phyloP scores from a whole-genome alignment of 345 rosid genomes.

The Brassica juncea region DNA sequence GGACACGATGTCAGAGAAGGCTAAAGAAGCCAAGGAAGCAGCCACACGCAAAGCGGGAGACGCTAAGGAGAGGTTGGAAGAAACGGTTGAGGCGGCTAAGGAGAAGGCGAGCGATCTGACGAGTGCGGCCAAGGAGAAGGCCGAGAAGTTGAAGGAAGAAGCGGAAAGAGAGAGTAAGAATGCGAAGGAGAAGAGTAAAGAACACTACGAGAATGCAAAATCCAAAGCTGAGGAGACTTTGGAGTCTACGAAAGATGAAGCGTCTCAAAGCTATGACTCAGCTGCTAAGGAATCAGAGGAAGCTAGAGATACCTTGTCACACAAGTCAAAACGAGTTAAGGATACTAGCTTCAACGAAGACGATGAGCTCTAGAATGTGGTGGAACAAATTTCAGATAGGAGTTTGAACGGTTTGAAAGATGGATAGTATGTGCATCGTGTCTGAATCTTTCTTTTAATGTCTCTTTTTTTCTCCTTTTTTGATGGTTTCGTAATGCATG shows the following conservation, averaged over 20 bases:
- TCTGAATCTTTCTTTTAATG: not conserved
- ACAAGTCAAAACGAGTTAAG: conserved; percentile 35
- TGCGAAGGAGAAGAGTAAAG: conserved; percentile 32
- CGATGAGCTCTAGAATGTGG: conserved; percentile 30
- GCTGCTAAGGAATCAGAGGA: conserved; percentile 32
- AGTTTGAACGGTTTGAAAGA: not conserved
- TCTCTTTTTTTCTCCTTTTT: not conserved
- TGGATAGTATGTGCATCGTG: not conserved
- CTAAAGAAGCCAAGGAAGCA: conserved; percentile 24
- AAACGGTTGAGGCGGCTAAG: conserved; percentile 27
- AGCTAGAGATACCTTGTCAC: conserved; percentile 36
- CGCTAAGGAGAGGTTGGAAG: conserved; percentile 34
- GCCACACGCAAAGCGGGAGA: conserved; percentile 33
- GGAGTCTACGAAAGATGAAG: conserved; percentile 36
- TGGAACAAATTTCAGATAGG: not conserved
- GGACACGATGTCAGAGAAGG: conserved; percentile 33
- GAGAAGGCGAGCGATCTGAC: conserved; percentile 37
- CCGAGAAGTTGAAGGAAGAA: conserved; percentile 31
- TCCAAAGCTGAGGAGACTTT: conserved; percentile 32
- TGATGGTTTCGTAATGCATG: not conserved
- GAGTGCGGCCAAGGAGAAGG: conserved; percentile 37
- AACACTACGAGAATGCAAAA: conserved; percentile 30
- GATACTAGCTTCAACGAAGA: conserved; percentile 32
- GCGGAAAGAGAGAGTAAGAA: conserved; percentile 26
- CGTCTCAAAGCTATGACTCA: conserved; percentile 29